Evolutionary conservation across 192 early-diverging fungal species (phyloP).

Genomic region (Entomortierella beljakovae): DNA sequence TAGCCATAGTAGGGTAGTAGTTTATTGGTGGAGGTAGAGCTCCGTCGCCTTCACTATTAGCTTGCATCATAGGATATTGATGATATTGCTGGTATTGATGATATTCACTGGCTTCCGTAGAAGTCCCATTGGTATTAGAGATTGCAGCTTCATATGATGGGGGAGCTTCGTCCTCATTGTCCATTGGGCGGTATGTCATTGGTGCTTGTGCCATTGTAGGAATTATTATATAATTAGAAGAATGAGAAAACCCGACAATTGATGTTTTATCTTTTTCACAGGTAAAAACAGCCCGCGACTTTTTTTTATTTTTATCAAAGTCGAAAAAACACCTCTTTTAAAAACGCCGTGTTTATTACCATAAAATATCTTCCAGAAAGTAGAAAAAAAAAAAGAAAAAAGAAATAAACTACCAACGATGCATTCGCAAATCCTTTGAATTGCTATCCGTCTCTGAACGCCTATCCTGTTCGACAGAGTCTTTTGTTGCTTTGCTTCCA

Average conservation of each 20-base stretch:
- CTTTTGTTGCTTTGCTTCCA: constrained; percentile 12
- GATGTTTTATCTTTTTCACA: too few relatives aligned
- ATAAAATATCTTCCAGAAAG: too few relatives aligned
- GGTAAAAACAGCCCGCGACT: too few relatives aligned
- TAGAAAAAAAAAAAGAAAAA: not conserved
- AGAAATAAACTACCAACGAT: constrained; percentile 26
- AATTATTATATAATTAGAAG: not conserved
- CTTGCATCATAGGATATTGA: constrained; percentile 4
- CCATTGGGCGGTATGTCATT: constrained; percentile 11
- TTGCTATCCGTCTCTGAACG: not conserved
- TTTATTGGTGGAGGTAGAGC: constrained; percentile 18
- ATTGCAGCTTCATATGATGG: constrained; percentile 41
- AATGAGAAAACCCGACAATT: not conserved
- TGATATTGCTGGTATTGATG: not conserved
- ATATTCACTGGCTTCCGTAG: too few relatives aligned
- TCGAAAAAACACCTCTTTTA: too few relatives aligned
- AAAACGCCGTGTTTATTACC: not conserved
- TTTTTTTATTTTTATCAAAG: too few relatives aligned
- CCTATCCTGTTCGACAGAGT: constrained; percentile 28
- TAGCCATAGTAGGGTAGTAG: constrained; percentile 25
- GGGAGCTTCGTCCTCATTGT: constrained; percentile 31
- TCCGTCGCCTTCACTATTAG: not conserved
- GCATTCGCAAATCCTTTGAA: constrained; percentile 15
- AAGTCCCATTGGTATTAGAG: too few relatives aligned
- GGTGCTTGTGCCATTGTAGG: constrained; percentile 13